Evolutionary conservation across 1,139 yeast genomes (phyloP).

Genomic region (Yamadazyma epiphylla): DNA sequence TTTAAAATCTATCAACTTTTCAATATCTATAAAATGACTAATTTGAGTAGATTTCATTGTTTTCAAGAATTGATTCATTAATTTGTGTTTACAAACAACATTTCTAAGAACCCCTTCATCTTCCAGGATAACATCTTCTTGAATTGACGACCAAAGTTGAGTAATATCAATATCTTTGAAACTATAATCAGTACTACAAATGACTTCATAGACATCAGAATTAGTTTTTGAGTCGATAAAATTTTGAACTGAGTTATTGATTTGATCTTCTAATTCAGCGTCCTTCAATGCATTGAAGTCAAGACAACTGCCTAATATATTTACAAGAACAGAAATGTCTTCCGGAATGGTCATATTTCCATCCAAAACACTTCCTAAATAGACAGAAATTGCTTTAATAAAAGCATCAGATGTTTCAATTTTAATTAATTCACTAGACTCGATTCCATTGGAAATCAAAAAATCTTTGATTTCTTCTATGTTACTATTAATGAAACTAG

Average conservation of each 20-base stretch:
- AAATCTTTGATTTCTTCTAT: conserved; percentile 18
- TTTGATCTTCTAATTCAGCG: background rate
- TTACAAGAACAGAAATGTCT: conserved; percentile 5
- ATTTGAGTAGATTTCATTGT: conserved; percentile 1
- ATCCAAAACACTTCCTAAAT: conserved; percentile 4
- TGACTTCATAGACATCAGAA: background rate
- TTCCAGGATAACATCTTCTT: conserved; percentile 21
- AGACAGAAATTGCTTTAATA: conserved; percentile 5
- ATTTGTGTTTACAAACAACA: conserved; percentile 27
- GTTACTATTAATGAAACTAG: conserved; percentile 29
- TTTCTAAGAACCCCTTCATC: conserved; percentile 23
- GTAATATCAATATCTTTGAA: conserved; percentile 6
- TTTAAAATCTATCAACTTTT: conserved; percentile 15
- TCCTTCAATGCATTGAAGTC: conserved; percentile 3
- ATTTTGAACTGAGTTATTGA: too few relatives aligned
- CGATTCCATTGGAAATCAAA: conserved; percentile 7
- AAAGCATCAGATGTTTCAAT: background rate
- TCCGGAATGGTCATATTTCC: conserved; percentile 2
- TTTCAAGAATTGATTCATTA: conserved; percentile 25
- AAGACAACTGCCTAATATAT: conserved; percentile 10
- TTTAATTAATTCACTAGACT: background rate
- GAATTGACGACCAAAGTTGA: conserved; percentile 17
- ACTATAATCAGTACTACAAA: too few relatives aligned
- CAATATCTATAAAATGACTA: conserved; percentile 3
- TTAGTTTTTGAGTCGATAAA: too few relatives aligned